A percentile compares a stretch with the other conserved stretches of the same genome.
These are phyloP conservation scores for Amphichorda felina DNA, from an alignment of 2,329 filamentous ascomycete species.

Conservation along the genomic window DNA sequence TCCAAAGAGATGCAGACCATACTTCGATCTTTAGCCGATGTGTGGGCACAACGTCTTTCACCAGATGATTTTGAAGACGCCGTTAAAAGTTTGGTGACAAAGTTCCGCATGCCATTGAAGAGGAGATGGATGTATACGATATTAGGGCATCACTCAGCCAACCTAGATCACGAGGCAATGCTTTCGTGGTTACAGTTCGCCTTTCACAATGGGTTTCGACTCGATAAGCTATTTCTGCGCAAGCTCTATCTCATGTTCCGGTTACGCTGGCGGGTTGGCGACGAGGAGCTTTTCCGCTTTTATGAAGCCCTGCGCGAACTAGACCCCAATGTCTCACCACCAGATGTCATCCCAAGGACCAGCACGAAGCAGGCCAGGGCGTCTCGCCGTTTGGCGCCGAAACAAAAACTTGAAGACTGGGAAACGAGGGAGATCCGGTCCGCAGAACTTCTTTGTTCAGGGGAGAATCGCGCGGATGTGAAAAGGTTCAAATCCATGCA, in stretches of 20 bases:
- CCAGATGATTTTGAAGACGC: slow-evolving; percentile 14
- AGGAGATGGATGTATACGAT: slow-evolving; percentile 16
- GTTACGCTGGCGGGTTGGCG: slow-evolving; percentile 20
- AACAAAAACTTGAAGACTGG: background rate
- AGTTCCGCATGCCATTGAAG: slow-evolving; percentile 13
- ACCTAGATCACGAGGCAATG: slow-evolving; percentile 14
- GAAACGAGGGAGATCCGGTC: slow-evolving; percentile 1
- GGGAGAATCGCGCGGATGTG: background rate
- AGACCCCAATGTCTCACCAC: background rate
- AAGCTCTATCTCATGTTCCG: slow-evolving; percentile 13
- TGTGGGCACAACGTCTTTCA: slow-evolving; percentile 13
- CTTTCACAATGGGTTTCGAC: slow-evolving; percentile 9
- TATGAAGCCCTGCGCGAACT: background rate
- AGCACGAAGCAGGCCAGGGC: background rate
- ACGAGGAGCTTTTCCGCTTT: slow-evolving; percentile 4
- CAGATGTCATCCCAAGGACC: background rate
- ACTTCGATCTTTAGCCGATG: slow-evolving; percentile 20
- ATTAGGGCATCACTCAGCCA: slow-evolving; percentile 16
- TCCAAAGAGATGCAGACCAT: slow-evolving; percentile 12
- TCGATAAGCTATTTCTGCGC: background rate
- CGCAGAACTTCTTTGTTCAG: background rate
- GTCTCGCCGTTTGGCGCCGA: background rate
- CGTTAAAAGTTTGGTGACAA: slow-evolving; percentile 13
- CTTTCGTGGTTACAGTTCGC: slow-evolving; percentile 20
- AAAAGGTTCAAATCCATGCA: slow-evolving; percentile 19